These are phyloP conservation scores for Paramyrothecium roridum DNA, from an alignment of 2,329 filamentous ascomycete genomes.

Conservation along the genomic window DNA sequence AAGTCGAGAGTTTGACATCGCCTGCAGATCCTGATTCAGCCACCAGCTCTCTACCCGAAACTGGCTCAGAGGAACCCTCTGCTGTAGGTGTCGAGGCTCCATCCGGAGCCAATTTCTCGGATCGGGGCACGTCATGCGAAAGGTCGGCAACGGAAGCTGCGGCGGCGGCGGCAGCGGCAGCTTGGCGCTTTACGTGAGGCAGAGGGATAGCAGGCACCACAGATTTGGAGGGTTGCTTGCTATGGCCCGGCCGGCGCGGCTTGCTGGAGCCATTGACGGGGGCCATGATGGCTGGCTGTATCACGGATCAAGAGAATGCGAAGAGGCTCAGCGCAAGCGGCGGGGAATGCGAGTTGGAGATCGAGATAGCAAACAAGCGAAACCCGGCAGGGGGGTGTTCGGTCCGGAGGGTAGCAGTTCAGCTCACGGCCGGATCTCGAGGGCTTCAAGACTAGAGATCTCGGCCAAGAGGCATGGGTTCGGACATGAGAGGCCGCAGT, in stretches of 20 bases:
- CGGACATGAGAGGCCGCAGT: slow-evolving; percentile 15
- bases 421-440: slow-evolving; percentile 20
- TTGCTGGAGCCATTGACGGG: slow-evolving; percentile 28
- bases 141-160: slow-evolving; percentile 9
- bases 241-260: slow-evolving; percentile 23
- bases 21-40: neutral
- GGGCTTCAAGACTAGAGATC: slow-evolving; percentile 23
- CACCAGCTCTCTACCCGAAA: neutral
- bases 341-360: neutral
- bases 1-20: neutral
- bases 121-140: neutral
- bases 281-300: slow-evolving; percentile 21
- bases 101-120: neutral
- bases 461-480: slow-evolving; percentile 28
- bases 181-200: slow-evolving; percentile 34
- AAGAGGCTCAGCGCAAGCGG: neutral
- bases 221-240: slow-evolving; percentile 27
- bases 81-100: neutral
- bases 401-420: slow-evolving; percentile 12
- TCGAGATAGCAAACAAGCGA: neutral
- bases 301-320: neutral
- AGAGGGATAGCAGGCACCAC: slow-evolving; percentile 36
- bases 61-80: neutral
- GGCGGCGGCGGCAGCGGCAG: slow-evolving; percentile 26
- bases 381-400: neutral